A percentile compares a stretch with the other conserved stretches of the same genome.
phyloP scores from a whole-genome alignment of 257 asterid genomes.

The Fraxinus cuspidata region DNA sequence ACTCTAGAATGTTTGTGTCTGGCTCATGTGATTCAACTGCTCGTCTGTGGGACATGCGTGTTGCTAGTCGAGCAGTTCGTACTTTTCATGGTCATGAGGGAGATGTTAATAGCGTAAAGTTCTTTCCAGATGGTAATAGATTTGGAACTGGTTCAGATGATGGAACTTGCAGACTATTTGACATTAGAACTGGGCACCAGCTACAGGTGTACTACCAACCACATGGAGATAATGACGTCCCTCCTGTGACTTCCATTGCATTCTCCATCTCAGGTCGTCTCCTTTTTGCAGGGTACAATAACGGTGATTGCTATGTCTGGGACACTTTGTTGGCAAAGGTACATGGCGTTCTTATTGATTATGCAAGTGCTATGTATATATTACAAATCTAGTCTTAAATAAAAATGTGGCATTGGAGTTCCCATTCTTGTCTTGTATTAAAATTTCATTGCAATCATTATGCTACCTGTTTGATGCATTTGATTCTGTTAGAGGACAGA shows the following conservation, averaged over 20 bases:
- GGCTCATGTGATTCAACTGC: constrained; percentile 98
- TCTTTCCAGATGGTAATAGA: constrained; percentile 91
- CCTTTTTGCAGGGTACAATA: constrained; percentile 83
- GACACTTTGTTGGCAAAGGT: constrained; percentile 96
- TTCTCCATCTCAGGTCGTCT: constrained; percentile 94
- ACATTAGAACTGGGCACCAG: constrained; percentile 98
- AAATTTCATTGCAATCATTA: background rate
- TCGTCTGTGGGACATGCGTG: constrained; percentile 95
- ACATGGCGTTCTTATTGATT: constrained; percentile 10
- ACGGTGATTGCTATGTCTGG: constrained; percentile 93
- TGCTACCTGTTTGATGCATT: background rate
- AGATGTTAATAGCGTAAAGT: constrained; percentile 91
- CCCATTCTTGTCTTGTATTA: background rate
- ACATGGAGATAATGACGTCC: constrained; percentile 63
- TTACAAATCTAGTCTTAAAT: background rate
- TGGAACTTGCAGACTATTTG: constrained; percentile 89
- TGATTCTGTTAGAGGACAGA: background rate
- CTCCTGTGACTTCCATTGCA: constrained; percentile 83
- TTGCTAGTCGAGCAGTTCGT: constrained; percentile 95
- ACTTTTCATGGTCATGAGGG: constrained; percentile 92
- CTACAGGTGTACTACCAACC: constrained; percentile 85
- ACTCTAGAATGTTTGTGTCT: constrained; percentile 82
- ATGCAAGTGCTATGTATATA: background rate
- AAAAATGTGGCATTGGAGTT: background rate
- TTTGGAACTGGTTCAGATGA: constrained; percentile 96